A percentile compares a stretch with the other conserved stretches of the same genome.
phyloP scores from a whole-genome alignment of 2,329 filamentous ascomycete genomes.

The Berkeleyomyces rouxiae region DNA sequence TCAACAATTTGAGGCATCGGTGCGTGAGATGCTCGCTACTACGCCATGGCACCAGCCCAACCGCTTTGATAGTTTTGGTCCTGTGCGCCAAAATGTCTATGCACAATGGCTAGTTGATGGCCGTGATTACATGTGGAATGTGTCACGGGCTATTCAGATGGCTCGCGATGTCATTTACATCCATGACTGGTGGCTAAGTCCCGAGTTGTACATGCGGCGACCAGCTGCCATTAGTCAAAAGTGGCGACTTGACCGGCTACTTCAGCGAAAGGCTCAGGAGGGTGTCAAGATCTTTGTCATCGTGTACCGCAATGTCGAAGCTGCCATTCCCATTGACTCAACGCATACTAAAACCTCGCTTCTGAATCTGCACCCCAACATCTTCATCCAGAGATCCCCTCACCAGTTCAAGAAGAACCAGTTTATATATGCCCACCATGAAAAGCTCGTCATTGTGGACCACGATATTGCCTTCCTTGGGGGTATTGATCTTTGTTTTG shows the following conservation, averaged over 20 bases:
- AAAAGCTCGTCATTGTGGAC: conserved; percentile 94
- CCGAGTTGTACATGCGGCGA: conserved; percentile 85
- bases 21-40: conserved; percentile 65
- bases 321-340: conserved; percentile 91
- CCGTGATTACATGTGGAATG: conserved; percentile 98
- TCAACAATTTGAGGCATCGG: conserved; percentile 85
- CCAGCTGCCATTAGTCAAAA: conserved; percentile 94
- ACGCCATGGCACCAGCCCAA: conserved; percentile 73
- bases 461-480: conserved; percentile 92
- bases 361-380: conserved; percentile 85
- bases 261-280: conserved; percentile 86
- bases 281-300: conserved; percentile 97
- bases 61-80: conserved; percentile 85
- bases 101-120: conserved; percentile 95
- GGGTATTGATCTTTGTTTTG: conserved; percentile 91
- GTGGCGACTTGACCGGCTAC: conserved; percentile 81
- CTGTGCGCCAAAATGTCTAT: conserved; percentile 70
- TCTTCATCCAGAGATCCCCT: conserved; percentile 88
- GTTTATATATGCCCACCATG: conserved; percentile 98
- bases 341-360: conserved; percentile 96
- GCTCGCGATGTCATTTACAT: conserved; percentile 97
- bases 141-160: conserved; percentile 91
- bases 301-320: conserved; percentile 93
- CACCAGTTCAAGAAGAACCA: conserved; percentile 98
- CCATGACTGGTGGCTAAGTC: conserved; percentile 97